These are phyloP conservation scores for Blastocystis sp. DNA, from an alignment of 352 stramenopile species.

Conservation along the genomic window DNA sequence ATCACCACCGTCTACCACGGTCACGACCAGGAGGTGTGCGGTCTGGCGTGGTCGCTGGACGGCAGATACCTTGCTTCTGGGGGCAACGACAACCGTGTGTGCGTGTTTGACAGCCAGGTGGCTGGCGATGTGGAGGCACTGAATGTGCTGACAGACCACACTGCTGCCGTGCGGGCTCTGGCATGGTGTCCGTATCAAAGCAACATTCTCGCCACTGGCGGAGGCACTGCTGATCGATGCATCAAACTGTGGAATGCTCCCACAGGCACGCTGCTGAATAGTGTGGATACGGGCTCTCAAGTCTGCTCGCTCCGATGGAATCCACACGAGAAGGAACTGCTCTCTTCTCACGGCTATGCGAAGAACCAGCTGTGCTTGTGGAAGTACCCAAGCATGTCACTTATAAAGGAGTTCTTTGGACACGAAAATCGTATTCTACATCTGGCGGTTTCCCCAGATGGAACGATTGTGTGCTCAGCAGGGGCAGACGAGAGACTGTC, in stretches of 20 bases:
- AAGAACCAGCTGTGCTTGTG: slow-evolving; percentile 95
- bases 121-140: slow-evolving; percentile 44
- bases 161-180: slow-evolving; percentile 89
- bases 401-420: slow-evolving; percentile 91
- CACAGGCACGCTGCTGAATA: slow-evolving; percentile 82
- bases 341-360: slow-evolving; percentile 92
- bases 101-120: slow-evolving; percentile 80
- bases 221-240: slow-evolving; percentile 90
- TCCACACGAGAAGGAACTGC: slow-evolving; percentile 76
- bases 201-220: slow-evolving; percentile 89
- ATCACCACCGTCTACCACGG: slow-evolving; percentile 81
- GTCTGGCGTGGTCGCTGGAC: slow-evolving; percentile 90
- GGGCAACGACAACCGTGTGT: slow-evolving; percentile 94
- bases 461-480: slow-evolving; percentile 88
- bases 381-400: slow-evolving; percentile 96
- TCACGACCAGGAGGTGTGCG: slow-evolving; percentile 94
- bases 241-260: slow-evolving; percentile 99
- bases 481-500: slow-evolving; percentile 94
- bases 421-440: slow-evolving; percentile 92
- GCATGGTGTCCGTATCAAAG: slow-evolving; percentile 96
- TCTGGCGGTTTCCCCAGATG: slow-evolving; percentile 87
- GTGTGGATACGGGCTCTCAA: slow-evolving; percentile 92
- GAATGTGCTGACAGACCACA: slow-evolving; percentile 84
- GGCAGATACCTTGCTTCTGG: slow-evolving; percentile 87
- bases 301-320: slow-evolving; percentile 86